Conservation (phyloP, 2,329 filamentous ascomycete species). For the Xylariomycetidae sp. region DNA sequence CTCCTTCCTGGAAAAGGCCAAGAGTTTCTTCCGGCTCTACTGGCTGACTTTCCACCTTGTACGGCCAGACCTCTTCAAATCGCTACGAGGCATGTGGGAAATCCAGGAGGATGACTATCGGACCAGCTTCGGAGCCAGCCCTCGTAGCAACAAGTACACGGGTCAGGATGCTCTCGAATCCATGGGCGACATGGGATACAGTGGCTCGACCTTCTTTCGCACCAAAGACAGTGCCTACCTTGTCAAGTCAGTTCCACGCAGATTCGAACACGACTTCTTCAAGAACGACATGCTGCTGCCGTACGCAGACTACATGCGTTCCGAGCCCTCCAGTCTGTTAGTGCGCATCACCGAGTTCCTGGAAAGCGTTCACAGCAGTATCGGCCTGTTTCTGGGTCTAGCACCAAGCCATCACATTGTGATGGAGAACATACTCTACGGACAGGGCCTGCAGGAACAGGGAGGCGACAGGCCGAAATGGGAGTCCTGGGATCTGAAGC, state of each 20-base stretch:
- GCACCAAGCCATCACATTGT: constrained; percentile 68
- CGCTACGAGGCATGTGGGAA: constrained; percentile 35
- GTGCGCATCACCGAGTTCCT: constrained; percentile 69
- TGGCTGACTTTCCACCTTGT: constrained; percentile 24
- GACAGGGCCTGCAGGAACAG: constrained; percentile 40
- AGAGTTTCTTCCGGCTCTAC: constrained; percentile 34
- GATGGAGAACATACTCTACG: constrained; percentile 70
- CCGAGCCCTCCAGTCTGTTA: constrained; percentile 54
- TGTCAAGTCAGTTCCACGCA: constrained; percentile 64
- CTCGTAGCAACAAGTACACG: constrained; percentile 27
- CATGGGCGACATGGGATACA: constrained; percentile 66
- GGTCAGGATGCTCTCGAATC: constrained; percentile 38
- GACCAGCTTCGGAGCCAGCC: constrained; percentile 41
- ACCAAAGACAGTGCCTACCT: constrained; percentile 62
- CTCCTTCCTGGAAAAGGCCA: constrained; percentile 33
- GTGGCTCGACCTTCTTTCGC: constrained; percentile 69
- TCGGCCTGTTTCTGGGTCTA: constrained; percentile 54
- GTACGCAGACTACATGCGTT: constrained; percentile 59
- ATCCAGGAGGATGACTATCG: constrained; percentile 49
- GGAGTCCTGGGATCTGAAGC: constrained; percentile 72
- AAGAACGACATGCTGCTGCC: constrained; percentile 57
- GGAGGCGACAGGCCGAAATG: constrained; percentile 37
- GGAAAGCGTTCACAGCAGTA: constrained; percentile 44
- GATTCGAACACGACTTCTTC: constrained; percentile 67
- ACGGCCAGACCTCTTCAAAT: constrained; percentile 38